A percentile compares a stretch with the other conserved stretches of the same genome.
These are phyloP conservation scores for Cladosporium sp. DNA, from an alignment of 2,329 filamentous ascomycete genomes.

Conservation along the genomic window DNA sequence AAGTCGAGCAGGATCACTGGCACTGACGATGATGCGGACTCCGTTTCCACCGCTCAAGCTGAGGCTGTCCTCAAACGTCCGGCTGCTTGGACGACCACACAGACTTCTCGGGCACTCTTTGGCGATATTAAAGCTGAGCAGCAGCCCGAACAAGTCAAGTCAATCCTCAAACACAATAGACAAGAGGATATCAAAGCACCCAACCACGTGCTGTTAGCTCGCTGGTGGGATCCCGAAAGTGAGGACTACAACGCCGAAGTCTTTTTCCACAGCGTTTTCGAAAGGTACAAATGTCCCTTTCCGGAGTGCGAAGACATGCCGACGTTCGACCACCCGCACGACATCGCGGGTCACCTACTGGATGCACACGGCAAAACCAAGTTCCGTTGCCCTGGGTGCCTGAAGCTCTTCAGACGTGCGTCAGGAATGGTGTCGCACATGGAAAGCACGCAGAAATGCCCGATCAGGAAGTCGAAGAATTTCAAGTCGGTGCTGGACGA, in stretches of 20 bases:
- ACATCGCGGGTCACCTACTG: conserved; percentile 31
- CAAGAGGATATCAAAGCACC: background rate
- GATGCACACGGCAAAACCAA: conserved; percentile 36
- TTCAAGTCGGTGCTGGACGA: conserved; percentile 39
- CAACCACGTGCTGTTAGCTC: conserved; percentile 2
- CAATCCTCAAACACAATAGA: conserved; percentile 26
- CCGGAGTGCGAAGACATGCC: conserved; percentile 45
- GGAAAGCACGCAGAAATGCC: conserved; percentile 38
- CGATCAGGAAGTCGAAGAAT: conserved; percentile 38
- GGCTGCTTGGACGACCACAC: conserved; percentile 21
- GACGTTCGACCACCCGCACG: conserved; percentile 28
- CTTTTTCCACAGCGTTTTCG: conserved; percentile 48
- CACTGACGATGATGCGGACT: conserved; percentile 16
- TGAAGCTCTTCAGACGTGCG: conserved; percentile 42
- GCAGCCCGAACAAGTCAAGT: conserved; percentile 33
- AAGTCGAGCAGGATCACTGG: background rate
- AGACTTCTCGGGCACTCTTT: conserved; percentile 37
- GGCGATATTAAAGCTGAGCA: conserved; percentile 35
- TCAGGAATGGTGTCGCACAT: conserved; percentile 43
- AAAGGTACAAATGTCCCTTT: conserved; percentile 57
- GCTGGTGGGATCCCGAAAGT: conserved; percentile 47
- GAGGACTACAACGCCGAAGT: conserved; percentile 49
- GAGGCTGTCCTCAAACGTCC: background rate
- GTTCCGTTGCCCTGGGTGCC: conserved; percentile 43
- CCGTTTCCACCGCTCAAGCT: conserved; percentile 5